Base-by-base conservation (phyloP, 768 basidiomycete genomes). In the Boletus rubroflammeus region DNA sequence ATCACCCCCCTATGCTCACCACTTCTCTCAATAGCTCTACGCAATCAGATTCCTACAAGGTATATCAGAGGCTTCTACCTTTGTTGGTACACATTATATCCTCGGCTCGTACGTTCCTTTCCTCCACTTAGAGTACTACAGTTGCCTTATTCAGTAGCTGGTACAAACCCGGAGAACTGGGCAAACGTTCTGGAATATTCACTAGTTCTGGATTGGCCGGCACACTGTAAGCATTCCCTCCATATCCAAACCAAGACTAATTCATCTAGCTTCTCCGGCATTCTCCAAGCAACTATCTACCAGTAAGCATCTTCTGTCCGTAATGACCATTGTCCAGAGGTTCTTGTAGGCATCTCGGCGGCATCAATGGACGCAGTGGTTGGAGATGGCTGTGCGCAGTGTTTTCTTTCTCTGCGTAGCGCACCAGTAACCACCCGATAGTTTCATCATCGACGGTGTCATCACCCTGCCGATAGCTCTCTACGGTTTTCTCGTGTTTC, bases 41-140 rank as follows among this genome's bases (percentile, higher is more conserved):
- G 83, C 75, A 28, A 85, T 89, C 55, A 78, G 86, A 9, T 88
- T 90, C 64, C 78, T 88, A 51, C 86, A 87, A 67, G 88, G 84
- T 23, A 73, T 88, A 53, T 80, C 82, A 7, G 88, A 90, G 67
- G 80, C 86, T 0, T 87, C 86, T 8, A 90, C 86, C 2, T 90
- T 90, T 66, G 85, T 85, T 26, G 88, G 88, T 34, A 83, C 84
- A 15, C 85, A 86, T 58, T 86, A 85, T 62, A 74, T 88, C 57
- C 80, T 88, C 17, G 85, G 87, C 58, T 83, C 83, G 85, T 86
- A 62, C 54, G 83, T 76, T 2, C 21, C 42, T 5, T 44, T 11
- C 19, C 23, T 55, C 44, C 47, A 21, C 34, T 29, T 19, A 0
- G 26, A 21, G 19, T n/a, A 41, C 21, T 7, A 14, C 53, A 29